phyloP scores from a whole-genome alignment of 2,329 filamentous ascomycete species.

The Blastomyces gilchristii region DNA sequence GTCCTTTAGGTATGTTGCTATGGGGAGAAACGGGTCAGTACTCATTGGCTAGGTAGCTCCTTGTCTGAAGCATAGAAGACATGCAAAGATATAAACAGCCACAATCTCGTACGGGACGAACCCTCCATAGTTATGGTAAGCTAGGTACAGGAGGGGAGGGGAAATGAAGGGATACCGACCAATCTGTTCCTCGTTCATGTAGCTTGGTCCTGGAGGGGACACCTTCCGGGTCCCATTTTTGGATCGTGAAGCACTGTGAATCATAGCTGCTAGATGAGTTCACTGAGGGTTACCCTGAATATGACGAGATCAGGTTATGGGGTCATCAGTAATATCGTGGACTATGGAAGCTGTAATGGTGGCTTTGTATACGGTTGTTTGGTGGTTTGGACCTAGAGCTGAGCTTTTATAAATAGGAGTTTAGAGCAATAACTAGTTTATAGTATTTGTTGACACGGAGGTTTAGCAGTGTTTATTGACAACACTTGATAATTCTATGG shows the following conservation, averaged over 20 bases:
- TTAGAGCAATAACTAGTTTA: too few species aligned
- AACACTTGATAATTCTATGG: neutral
- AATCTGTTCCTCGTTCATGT: slow-evolving; percentile 39
- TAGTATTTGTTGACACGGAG: neutral
- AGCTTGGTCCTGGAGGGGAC: slow-evolving; percentile 38
- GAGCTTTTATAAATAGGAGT: too few species aligned
- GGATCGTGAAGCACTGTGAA: slow-evolving; percentile 29
- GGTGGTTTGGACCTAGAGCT: neutral
- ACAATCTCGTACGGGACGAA: neutral
- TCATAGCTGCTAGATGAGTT: slow-evolving; percentile 20
- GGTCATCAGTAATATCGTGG: neutral
- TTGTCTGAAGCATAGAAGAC: slow-evolving; percentile 13
- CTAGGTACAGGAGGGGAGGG: neutral
- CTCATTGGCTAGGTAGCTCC: neutral
- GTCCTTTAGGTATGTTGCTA: slow-evolving; percentile 51
- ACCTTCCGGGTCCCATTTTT: slow-evolving; percentile 34
- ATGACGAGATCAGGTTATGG: neutral
- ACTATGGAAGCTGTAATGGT: neutral
- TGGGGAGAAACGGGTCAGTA: slow-evolving; percentile 8
- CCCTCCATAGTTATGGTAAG: neutral
- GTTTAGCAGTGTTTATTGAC: neutral
- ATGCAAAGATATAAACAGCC: neutral
- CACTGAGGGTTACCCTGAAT: neutral
- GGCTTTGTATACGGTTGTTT: neutral
- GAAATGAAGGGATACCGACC: slow-evolving; percentile 26